Evolutionary conservation across 495 filamentous ascomycete genomes (phyloP).

Genomic region (Xylaria flabelliformis): DNA sequence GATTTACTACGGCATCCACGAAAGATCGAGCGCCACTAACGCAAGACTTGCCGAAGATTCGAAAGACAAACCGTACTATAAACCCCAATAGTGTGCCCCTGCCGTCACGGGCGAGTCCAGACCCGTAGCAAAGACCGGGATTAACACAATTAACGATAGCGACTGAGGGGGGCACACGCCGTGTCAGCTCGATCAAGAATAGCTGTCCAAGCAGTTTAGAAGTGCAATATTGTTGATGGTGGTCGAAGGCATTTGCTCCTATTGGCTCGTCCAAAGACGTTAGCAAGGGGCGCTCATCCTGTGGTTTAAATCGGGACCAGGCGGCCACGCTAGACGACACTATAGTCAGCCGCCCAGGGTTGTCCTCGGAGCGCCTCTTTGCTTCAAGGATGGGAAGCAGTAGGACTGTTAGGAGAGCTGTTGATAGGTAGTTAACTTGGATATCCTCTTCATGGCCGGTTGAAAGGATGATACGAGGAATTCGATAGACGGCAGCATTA

Average conservation of each 20-base stretch:
- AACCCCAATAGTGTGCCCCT: slow-evolving; percentile 24
- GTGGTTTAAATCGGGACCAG: slow-evolving; percentile 38
- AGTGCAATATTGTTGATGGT: slow-evolving; percentile 46
- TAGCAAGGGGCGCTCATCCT: slow-evolving; percentile 40
- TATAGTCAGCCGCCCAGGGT: slow-evolving; percentile 41
- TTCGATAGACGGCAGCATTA: slow-evolving; percentile 54
- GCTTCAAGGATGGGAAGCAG: slow-evolving; percentile 44
- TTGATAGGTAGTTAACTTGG: slow-evolving; percentile 61
- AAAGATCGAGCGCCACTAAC: slow-evolving; percentile 14
- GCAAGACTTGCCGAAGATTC: slow-evolving; percentile 18
- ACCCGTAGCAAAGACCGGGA: slow-evolving; percentile 39
- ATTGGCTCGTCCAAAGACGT: slow-evolving; percentile 41
- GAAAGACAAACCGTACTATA: slow-evolving; percentile 3
- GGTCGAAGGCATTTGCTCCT: slow-evolving; percentile 32
- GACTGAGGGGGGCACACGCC: slow-evolving; percentile 30
- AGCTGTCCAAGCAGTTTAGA: slow-evolving; percentile 61
- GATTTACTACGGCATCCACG: slow-evolving; percentile 9
- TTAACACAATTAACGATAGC: slow-evolving; percentile 30
- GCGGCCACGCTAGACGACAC: slow-evolving; percentile 44
- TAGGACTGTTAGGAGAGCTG: slow-evolving; percentile 48
- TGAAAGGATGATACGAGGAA: slow-evolving; percentile 24
- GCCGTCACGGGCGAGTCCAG: slow-evolving; percentile 26
- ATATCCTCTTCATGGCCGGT: slow-evolving; percentile 52
- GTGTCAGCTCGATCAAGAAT: slow-evolving; percentile 52
- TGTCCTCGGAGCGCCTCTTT: slow-evolving; percentile 27